Conservation (phyloP, 257 asterid genomes). For the Euphrasia confusa region DNA sequence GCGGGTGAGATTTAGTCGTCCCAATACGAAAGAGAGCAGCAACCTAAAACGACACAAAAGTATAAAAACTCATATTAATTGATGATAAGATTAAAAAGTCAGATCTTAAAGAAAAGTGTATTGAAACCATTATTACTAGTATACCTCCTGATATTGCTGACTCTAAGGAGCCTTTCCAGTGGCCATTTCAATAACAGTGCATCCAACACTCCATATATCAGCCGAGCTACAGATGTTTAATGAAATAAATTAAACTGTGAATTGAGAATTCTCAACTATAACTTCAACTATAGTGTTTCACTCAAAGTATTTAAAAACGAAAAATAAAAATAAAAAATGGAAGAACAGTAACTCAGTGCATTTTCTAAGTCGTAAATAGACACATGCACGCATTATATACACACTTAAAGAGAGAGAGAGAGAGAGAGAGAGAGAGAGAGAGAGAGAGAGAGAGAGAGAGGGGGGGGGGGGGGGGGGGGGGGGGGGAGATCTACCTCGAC, state of each 20-base stretch:
- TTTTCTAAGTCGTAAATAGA: neutral
- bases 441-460: too few species aligned
- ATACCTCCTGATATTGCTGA: conserved; percentile 80
- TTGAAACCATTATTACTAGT: conserved; percentile 14
- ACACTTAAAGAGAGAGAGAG: neutral
- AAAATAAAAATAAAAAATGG: too few species aligned
- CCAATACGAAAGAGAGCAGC: conserved; percentile 82
- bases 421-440: too few species aligned
- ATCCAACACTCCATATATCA: conserved; percentile 90
- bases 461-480: too few species aligned
- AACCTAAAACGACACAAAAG: conserved; percentile 39
- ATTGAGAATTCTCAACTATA: too few species aligned
- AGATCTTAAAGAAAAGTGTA: conserved; percentile 4
- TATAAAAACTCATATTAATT: conserved; percentile 16
- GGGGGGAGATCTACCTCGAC: conserved; percentile 51
- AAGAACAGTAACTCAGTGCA: conserved; percentile 7
- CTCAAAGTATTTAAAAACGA: too few species aligned
- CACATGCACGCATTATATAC: neutral
- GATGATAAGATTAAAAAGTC: conserved; percentile 16
- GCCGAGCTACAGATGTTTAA: conserved; percentile 52
- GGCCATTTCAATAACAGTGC: conserved; percentile 85
- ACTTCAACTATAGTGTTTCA: too few species aligned
- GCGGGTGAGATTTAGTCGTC: conserved; percentile 86
- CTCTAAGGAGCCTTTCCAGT: conserved; percentile 94
- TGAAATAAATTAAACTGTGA: too few species aligned